phyloP scores from a whole-genome alignment of 1,284 basidiomycete species.

The Cutaneotrichosporon cyanovorans region DNA sequence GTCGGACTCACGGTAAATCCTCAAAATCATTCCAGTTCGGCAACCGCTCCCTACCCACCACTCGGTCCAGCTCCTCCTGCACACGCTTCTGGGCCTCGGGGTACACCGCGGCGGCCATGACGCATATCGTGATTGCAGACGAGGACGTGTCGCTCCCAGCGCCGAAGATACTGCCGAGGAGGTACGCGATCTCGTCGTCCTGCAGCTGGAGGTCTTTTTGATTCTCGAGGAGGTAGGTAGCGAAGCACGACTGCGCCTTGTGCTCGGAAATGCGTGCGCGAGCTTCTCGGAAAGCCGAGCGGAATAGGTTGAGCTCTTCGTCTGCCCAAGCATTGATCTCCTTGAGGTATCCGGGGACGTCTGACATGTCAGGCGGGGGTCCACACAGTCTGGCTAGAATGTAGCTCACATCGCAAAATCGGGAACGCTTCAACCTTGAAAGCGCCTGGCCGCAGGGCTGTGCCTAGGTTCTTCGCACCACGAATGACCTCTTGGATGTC shows the following conservation, averaged over 20 bases:
- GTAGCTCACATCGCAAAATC: conserved; percentile 45
- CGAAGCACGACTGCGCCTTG: conserved; percentile 3
- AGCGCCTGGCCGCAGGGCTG: conserved; percentile 52
- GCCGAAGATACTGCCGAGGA: conserved; percentile 9
- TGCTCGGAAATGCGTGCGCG: conserved; percentile 31
- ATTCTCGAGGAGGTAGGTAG: conserved; percentile 1
- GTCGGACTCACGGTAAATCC: neutral
- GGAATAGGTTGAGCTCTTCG: conserved; percentile 56
- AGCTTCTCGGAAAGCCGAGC: conserved; percentile 50
- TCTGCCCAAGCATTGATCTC: conserved; percentile 52
- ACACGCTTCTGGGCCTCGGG: conserved; percentile 54
- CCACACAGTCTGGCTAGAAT: too few species aligned
- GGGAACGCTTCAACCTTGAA: conserved; percentile 58
- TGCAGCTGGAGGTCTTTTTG: conserved; percentile 1
- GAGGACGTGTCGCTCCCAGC: conserved; percentile 46
- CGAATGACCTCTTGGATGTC: conserved; percentile 54
- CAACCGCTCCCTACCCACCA: conserved; percentile 23
- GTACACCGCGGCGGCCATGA: conserved; percentile 59
- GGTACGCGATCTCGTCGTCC: conserved; percentile 19
- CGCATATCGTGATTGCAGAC: conserved; percentile 53
- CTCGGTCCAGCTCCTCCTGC: conserved; percentile 55
- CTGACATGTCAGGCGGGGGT: neutral
- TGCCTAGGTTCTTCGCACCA: conserved; percentile 50
- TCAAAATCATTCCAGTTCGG: conserved; percentile 13
- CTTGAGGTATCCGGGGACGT: conserved; percentile 55